A percentile compares a stretch with the other conserved stretches of the same genome.
Conservation (phyloP, 2,329 filamentous ascomycete genomes). For the Botrytis aclada region DNA sequence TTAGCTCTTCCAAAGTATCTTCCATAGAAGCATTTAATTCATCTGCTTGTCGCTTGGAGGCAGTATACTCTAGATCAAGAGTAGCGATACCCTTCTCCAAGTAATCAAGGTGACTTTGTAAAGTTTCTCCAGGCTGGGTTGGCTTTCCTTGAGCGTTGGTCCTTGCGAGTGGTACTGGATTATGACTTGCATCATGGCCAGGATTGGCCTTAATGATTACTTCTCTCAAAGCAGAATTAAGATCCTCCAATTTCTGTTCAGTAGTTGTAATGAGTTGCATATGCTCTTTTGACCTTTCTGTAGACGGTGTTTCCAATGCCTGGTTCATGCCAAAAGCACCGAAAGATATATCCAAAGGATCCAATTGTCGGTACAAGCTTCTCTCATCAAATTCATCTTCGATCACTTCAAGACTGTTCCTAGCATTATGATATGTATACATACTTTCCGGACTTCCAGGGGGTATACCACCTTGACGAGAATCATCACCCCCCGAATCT, state of each 20-base stretch:
- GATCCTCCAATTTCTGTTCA: conserved; percentile 62
- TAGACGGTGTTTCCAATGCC: conserved; percentile 21
- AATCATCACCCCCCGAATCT: conserved; percentile 42
- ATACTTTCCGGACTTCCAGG: conserved; percentile 76
- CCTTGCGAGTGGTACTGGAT: conserved; percentile 34
- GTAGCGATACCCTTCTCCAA: conserved; percentile 63
- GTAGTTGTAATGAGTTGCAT: conserved; percentile 57
- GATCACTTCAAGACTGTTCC: conserved; percentile 54
- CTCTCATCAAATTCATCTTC: conserved; percentile 72
- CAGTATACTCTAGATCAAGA: conserved; percentile 54
- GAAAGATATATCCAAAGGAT: conserved; percentile 55
- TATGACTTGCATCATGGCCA: conserved; percentile 27
- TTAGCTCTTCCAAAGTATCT: conserved; percentile 59
- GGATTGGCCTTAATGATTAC: conserved; percentile 65
- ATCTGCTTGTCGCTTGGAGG: conserved; percentile 20
- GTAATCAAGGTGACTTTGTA: conserved; percentile 64
- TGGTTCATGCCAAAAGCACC: conserved; percentile 30
- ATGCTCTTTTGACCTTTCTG: conserved; percentile 32
- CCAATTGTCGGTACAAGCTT: conserved; percentile 67
- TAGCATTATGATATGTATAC: conserved; percentile 63
- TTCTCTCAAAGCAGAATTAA: conserved; percentile 65
- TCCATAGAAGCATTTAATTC: conserved; percentile 40
- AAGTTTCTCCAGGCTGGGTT: conserved; percentile 46
- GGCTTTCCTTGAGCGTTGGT: conserved; percentile 44
- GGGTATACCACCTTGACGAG: conserved; percentile 53